Base-by-base conservation (phyloP, 805 yeast species). In the Teunomyces panamensis region DNA sequence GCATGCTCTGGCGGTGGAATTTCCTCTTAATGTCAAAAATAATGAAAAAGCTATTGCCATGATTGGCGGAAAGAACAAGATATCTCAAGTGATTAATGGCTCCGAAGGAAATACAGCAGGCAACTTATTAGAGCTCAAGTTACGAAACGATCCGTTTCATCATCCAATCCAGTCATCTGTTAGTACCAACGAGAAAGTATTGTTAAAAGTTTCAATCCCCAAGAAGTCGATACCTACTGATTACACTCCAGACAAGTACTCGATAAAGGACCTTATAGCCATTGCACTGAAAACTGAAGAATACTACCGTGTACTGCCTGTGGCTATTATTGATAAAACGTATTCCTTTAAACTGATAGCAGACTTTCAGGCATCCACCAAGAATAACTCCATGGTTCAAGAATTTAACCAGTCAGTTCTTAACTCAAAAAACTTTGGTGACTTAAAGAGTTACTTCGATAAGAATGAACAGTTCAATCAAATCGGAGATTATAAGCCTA, bases 321-420 rank as follows among this genome's bases (percentile, higher is more conserved):
- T 79, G 4, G 90, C 85, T 0, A 77, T 89, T 14, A 73, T 89
- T 14, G 81, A 82, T 56, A 77, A 81, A 49, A 85, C 84, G 13
- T 84, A 83, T 58, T 78, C 86, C 52, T 92, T 92, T 63, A 78
- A 96, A 55, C 89, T 87, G 53, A 80, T 90, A 76, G 84, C 92
- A 0, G 98, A 91, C 65, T 92, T 89, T 63, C 98, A 94, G 63
- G 78, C 80, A 53, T 70, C 79, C 29, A 79, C 89, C 9, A 77
- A 76, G 43, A 76, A 79, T 55, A 84, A 85, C 10, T 62, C 53
- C 2, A 49, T 59, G 24, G 63, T 47, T 50, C 64, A 69, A 49
- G 64, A 61, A 10, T 68, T 65, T 54, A 62, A 63, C 39, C 44
- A 51, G 4, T 49, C 57, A 5, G 56, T 67, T 10, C 50, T 67